Evolutionary conservation across 148 eudicot genomes (phyloP).

Genomic region (Persicaria maculosa): DNA sequence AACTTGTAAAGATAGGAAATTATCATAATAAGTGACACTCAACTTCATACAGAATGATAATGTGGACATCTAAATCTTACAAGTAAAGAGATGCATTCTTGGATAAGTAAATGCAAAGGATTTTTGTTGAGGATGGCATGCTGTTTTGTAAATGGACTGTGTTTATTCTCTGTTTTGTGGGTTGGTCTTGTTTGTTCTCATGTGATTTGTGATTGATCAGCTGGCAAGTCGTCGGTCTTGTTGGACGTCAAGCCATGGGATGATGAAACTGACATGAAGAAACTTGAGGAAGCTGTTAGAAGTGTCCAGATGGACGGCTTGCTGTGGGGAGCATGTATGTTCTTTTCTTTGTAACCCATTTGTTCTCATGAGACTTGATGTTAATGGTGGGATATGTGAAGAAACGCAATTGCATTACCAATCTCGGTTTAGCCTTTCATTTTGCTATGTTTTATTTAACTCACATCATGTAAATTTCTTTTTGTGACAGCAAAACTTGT

Average conservation of each 20-base stretch:
- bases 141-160: too few species aligned
- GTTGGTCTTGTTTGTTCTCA: conserved; percentile 28
- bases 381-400: conserved; percentile 72
- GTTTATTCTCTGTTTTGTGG: too few species aligned
- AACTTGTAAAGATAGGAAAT: too few species aligned
- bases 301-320: conserved; percentile 74
- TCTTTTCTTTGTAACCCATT: neutral
- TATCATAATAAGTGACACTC: too few species aligned
- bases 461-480: neutral
- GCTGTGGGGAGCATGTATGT: conserved; percentile 83
- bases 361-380: conserved; percentile 23
- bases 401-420: conserved; percentile 48
- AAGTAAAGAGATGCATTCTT: too few species aligned
- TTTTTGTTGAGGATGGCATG: too few species aligned
- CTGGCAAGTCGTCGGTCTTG: conserved; percentile 84
- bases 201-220: conserved; percentile 34
- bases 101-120: too few species aligned
- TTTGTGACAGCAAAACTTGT: conserved; percentile 64
- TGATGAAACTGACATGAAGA: conserved; percentile 91
- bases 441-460: conserved; percentile 7
- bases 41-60: too few species aligned
- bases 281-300: conserved; percentile 91
- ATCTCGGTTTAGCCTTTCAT: conserved; percentile 60
- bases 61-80: too few species aligned
- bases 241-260: conserved; percentile 95